Conservation (phyloP, 495 filamentous ascomycete species). For the Aspergillus conjunctus region DNA sequence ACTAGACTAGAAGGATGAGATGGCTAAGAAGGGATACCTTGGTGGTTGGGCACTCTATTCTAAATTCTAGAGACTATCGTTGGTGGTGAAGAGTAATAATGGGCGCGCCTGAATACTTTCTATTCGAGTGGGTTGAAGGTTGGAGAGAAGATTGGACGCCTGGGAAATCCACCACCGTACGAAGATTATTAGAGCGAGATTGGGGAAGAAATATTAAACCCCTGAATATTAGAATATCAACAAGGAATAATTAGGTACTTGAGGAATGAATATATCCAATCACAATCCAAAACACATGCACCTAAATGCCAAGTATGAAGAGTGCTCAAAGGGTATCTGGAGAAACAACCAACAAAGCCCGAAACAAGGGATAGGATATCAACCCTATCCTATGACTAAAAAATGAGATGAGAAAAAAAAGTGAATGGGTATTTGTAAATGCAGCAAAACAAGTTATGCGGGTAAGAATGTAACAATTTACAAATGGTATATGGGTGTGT, state of each 20-base stretch:
- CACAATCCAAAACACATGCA: slow-evolving; percentile 8
- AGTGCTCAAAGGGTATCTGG: slow-evolving; percentile 31
- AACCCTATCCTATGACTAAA: slow-evolving; percentile 7
- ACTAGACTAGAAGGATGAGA: no score
- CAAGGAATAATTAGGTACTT: slow-evolving; percentile 6
- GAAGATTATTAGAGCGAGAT: background rate
- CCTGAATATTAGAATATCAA: background rate
- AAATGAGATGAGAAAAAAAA: slow-evolving; percentile 23
- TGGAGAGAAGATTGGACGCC: no score
- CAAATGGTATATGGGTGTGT: background rate
- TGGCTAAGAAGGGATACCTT: no score
- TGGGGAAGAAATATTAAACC: background rate
- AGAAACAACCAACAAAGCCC: slow-evolving; percentile 10
- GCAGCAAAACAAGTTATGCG: background rate
- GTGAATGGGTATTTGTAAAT: slow-evolving; percentile 2
- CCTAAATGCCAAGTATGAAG: slow-evolving; percentile 10
- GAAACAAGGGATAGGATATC: slow-evolving; percentile 15
- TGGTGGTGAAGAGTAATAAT: no score
- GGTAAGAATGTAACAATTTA: slow-evolving; percentile 8
- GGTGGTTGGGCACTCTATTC: no score
- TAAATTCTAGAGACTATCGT: no score
- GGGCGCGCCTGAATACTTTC: no score
- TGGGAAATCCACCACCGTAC: no score
- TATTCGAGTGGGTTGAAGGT: no score
- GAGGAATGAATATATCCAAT: background rate